These are phyloP conservation scores for Solanum appendiculatum DNA, from an alignment of 257 asterid genomes.

Conservation along the genomic window DNA sequence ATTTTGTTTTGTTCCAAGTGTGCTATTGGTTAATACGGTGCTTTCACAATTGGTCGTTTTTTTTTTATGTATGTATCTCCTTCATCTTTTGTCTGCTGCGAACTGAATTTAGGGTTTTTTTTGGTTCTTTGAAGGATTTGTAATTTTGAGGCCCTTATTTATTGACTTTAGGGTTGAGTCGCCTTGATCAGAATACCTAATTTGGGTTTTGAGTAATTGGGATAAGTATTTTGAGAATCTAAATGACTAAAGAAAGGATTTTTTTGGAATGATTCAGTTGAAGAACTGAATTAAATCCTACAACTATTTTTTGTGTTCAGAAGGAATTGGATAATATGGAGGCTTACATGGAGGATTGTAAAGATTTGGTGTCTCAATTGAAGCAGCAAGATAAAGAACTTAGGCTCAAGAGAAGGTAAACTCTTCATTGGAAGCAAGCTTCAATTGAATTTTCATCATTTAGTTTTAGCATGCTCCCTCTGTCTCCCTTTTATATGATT, in stretches of 20 bases:
- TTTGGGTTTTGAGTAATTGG: background rate
- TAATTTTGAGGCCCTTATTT: too few relatives aligned
- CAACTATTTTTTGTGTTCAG: background rate
- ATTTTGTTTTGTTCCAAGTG: too few relatives aligned
- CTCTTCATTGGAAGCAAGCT: background rate
- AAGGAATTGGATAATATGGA: background rate
- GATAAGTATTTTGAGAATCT: background rate
- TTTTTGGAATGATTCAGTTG: background rate
- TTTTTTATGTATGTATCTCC: too few relatives aligned
- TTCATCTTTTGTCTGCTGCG: too few relatives aligned
- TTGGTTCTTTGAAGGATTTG: too few relatives aligned
- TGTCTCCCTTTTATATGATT: background rate
- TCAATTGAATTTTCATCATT: background rate
- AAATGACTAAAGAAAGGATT: background rate
- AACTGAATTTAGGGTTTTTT: too few relatives aligned
- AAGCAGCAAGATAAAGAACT: conserved; percentile 37
- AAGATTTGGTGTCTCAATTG: conserved; percentile 21
- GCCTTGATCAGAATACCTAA: background rate
- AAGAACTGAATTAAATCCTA: background rate
- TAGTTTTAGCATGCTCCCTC: background rate
- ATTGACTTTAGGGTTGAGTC: too few relatives aligned
- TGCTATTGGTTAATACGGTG: too few relatives aligned
- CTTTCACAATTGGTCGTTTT: too few relatives aligned
- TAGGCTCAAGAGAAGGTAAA: conserved; percentile 62
- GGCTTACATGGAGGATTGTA: conserved; percentile 20